Base-by-base conservation (phyloP, 805 yeast species). In the Yarrowia hollandica region DNA sequence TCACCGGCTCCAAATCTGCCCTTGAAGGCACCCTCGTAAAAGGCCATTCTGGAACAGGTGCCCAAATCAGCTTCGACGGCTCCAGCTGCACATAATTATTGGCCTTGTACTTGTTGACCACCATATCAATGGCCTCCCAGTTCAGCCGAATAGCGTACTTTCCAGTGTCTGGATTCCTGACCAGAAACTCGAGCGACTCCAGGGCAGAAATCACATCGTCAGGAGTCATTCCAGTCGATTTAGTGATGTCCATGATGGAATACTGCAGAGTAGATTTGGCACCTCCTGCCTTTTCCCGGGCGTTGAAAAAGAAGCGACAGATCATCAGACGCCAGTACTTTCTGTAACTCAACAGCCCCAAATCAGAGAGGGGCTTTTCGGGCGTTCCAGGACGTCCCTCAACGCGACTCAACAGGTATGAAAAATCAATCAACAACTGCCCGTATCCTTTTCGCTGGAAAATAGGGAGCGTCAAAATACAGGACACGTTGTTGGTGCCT, bases 381-480 rank as follows among this genome's bases (percentile, higher is more conserved):
- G 99, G 99, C 0, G 97, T 88, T 0, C 98, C 99, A 60, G 80
- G 79, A 63, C 84, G 85, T 65, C 79, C 83, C 69, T 92, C 97
- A 60, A 82, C 77, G 55, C 86, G 75, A 1, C 94, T 81, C 48
- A 94, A 73, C 15, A 90, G 72, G 68, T 94, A 94, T 60, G 96
- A 88, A 70, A 94, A 90, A 63, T 88, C 95, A 68, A 94, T 92
- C 60, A 94, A 75, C 61, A 92, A 79, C 69, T 83, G 85, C 2
- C 99, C 99, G 71, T 87, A 90, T 0, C 98, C 98, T 62, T 82
- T 82, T 54, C 96, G 73, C 72, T 92, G 97, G 68, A 85, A 84
- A 2, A 84, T 83, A 1, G 98, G 99, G 34, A 92, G 73, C 0
- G 97, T 90, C 65, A 94, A 74, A 38, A 94, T 92, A 73, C 99